Conservation (phyloP, 1,139 yeast genomes). For the Protomyces inouyei region DNA sequence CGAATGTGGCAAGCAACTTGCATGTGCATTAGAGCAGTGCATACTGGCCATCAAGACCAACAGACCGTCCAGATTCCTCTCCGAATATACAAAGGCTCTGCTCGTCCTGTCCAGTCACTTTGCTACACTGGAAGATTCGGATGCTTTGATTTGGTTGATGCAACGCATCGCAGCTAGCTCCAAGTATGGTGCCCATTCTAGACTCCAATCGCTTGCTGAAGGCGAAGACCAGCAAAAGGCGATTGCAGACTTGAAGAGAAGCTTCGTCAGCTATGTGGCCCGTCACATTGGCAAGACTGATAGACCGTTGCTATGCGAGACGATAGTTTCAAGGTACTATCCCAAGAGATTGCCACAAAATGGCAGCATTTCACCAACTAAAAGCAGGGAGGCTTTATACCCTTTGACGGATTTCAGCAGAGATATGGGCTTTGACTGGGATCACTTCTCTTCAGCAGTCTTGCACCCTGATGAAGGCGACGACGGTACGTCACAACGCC, state of each 20-base stretch:
- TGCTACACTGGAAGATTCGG: background rate
- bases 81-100: conserved; percentile 12
- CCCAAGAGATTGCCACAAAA: background rate
- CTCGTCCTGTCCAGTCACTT: background rate
- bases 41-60: conserved; percentile 1
- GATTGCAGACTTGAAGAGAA: background rate
- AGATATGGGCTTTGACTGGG: background rate
- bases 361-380: too few species aligned
- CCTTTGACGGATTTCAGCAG: background rate
- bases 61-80: conserved; percentile 8
- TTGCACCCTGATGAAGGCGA: background rate
- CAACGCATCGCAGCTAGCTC: background rate
- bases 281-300: background rate
- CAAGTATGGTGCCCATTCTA: background rate
- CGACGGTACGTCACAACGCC: background rate
- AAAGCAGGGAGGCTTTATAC: background rate
- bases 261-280: background rate
- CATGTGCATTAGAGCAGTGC: background rate
- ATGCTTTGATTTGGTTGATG: background rate
- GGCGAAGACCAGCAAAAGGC: background rate
- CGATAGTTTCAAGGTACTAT: background rate
- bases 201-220: background rate
- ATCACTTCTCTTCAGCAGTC: background rate
- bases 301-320: background rate
- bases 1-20: background rate